These are phyloP conservation scores for Alternaria hordeiaustralica DNA, from an alignment of 2,329 filamentous ascomycete genomes.

Conservation along the genomic window DNA sequence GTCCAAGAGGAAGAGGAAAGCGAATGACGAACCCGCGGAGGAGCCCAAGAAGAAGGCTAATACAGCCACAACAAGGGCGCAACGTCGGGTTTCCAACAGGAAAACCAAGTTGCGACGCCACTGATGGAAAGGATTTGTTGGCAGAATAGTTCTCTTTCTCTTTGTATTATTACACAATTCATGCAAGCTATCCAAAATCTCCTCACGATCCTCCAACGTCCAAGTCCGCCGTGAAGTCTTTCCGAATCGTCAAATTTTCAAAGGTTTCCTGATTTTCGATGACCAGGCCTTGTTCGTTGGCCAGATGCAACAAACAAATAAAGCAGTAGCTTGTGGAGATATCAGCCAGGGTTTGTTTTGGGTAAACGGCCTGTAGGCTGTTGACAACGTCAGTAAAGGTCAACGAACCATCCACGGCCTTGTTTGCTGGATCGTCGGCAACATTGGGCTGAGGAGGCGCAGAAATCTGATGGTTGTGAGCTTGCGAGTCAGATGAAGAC, in stretches of 20 bases:
- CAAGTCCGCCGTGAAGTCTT: conserved; percentile 54
- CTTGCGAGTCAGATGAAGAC: not conserved
- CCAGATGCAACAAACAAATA: conserved; percentile 88
- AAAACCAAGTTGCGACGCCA: not conserved
- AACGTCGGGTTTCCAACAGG: not conserved
- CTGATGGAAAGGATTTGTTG: not conserved
- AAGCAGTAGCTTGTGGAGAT: conserved; percentile 95
- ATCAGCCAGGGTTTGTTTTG: conserved; percentile 84
- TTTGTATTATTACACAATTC: not conserved
- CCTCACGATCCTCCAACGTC: conserved; percentile 27
- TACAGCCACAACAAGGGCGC: not conserved
- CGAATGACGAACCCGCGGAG: too few species aligned
- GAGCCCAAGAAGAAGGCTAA: not conserved
- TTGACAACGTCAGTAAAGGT: conserved; percentile 95
- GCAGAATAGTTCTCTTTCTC: not conserved
- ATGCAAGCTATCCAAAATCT: not conserved
- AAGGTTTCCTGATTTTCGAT: conserved; percentile 68
- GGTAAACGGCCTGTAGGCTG: conserved; percentile 82
- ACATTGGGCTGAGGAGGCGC: conserved; percentile 20
- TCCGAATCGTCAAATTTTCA: conserved; percentile 57
- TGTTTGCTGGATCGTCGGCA: conserved; percentile 39
- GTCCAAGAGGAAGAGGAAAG: too few species aligned
- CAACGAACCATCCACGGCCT: conserved; percentile 62
- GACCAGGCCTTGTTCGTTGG: conserved; percentile 88
- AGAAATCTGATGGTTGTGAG: conserved; percentile 28